phyloP scores from a whole-genome alignment of 805 yeast genomes.

The Kodamaea kakaduensis region DNA sequence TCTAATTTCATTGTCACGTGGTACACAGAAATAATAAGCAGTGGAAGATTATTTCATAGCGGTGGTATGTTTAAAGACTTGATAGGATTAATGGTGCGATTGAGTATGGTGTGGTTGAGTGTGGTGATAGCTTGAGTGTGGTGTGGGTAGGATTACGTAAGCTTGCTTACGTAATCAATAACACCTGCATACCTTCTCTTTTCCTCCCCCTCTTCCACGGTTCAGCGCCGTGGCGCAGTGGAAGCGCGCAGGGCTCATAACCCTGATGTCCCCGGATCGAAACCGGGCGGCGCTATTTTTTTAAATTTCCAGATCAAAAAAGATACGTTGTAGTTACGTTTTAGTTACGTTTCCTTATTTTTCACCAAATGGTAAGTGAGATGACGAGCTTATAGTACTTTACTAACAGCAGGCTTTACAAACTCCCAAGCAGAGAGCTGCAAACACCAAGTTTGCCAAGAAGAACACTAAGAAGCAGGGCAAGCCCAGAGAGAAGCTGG shows the following conservation, averaged over 20 bases:
- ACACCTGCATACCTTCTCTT: too few relatives aligned
- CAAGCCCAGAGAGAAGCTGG: constrained; percentile 47
- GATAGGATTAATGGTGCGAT: not conserved
- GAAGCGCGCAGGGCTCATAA: constrained; percentile 99
- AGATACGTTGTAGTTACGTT: constrained; percentile 1
- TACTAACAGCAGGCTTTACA: constrained; percentile 54
- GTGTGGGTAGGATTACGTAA: too few relatives aligned
- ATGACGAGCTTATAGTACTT: not conserved
- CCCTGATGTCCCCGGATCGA: constrained; percentile 98
- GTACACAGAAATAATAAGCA: too few relatives aligned
- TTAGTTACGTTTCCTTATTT: not conserved
- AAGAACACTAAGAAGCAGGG: constrained; percentile 72
- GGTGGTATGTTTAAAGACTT: too few relatives aligned
- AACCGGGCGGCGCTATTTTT: constrained; percentile 82
- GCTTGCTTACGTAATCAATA: too few relatives aligned
- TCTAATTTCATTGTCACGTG: too few relatives aligned
- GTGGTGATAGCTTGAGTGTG: too few relatives aligned
- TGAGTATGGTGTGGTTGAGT: not conserved
- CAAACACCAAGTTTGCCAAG: constrained; percentile 81
- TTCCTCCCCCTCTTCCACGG: not conserved
- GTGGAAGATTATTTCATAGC: too few relatives aligned
- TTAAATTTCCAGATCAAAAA: constrained; percentile 5
- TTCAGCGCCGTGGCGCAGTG: constrained; percentile 95
- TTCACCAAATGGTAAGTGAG: constrained; percentile 2
- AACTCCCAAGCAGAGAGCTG: constrained; percentile 82